These are phyloP conservation scores for Blastocystis sp. DNA, from an alignment of 352 stramenopile species.

Conservation along the genomic window DNA sequence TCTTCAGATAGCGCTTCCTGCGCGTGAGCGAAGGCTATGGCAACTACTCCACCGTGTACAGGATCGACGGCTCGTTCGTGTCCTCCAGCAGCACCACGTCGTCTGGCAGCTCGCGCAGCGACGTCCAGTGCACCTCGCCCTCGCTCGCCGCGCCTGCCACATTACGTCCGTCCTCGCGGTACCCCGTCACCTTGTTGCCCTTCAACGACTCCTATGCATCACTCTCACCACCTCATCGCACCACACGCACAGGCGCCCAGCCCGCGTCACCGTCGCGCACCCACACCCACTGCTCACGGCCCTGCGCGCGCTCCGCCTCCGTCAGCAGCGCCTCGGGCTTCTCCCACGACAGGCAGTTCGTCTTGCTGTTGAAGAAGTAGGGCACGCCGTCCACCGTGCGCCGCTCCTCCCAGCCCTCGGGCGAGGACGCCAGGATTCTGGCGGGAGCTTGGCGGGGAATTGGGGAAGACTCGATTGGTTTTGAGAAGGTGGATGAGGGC, in stretches of 20 bases:
- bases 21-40: not conserved
- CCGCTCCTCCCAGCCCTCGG: conserved; percentile 74
- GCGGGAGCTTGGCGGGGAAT: not conserved
- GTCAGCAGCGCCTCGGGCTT: conserved; percentile 75
- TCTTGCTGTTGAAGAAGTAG: conserved; percentile 75
- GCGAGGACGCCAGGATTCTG: not conserved
- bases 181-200: conserved; percentile 7
- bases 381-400: conserved; percentile 73
- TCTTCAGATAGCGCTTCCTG: conserved; percentile 80
- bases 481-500: not conserved
- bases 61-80: conserved; percentile 75
- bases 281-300: conserved; percentile 74
- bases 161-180: conserved; percentile 19
- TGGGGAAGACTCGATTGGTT: not conserved
- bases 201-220: conserved; percentile 42
- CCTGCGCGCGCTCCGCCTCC: conserved; percentile 72
- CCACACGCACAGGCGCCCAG: conserved; percentile 71
- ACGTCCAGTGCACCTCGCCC: conserved; percentile 69
- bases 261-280: conserved; percentile 70
- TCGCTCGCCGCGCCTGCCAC: conserved; percentile 64
- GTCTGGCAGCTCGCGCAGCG: conserved; percentile 71
- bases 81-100: conserved; percentile 75
- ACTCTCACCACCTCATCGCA: not conserved
- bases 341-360: conserved; percentile 74
- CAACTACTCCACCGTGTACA: conserved; percentile 48